Conservation (phyloP, 805 yeast species). For the Saturnispora sekii region DNA sequence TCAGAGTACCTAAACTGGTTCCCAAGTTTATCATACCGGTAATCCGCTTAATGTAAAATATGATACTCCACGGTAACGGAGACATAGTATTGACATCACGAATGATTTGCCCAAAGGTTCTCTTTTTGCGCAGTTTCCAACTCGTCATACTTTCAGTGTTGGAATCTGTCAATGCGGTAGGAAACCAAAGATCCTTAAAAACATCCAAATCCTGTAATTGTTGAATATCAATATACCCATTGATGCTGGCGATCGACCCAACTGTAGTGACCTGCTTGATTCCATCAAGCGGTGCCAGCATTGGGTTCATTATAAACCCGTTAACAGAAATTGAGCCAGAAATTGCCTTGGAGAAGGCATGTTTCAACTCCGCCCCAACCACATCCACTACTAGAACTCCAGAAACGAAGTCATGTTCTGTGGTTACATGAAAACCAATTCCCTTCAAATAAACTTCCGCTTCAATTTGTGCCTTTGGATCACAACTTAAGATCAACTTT, state of each 20-base stretch:
- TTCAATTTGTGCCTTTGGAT: conserved; percentile 87
- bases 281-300: conserved; percentile 32
- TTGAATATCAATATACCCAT: conserved; percentile 61
- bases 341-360: conserved; percentile 80
- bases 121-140: conserved; percentile 6
- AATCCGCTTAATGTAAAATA: conserved; percentile 44
- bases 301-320: conserved; percentile 38
- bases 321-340: conserved; percentile 60
- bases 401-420: conserved; percentile 34
- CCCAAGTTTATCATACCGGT: conserved; percentile 66
- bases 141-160: not conserved
- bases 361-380: conserved; percentile 69
- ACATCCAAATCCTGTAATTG: conserved; percentile 81
- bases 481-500: conserved; percentile 71
- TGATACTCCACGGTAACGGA: conserved; percentile 67
- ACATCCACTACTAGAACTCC: conserved; percentile 42
- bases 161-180: conserved; percentile 30
- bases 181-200: conserved; percentile 76
- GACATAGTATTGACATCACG: conserved; percentile 51
- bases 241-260: conserved; percentile 39
- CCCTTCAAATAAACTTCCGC: conserved; percentile 71
- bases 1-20: conserved; percentile 63
- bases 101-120: conserved; percentile 36
- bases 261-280: conserved; percentile 40
- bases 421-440: conserved; percentile 47